A percentile compares a stretch with the other conserved stretches of the same genome.
These are phyloP conservation scores for Trichophaea hybrida DNA, from an alignment of 2,329 filamentous ascomycete species.

Conservation along the genomic window DNA sequence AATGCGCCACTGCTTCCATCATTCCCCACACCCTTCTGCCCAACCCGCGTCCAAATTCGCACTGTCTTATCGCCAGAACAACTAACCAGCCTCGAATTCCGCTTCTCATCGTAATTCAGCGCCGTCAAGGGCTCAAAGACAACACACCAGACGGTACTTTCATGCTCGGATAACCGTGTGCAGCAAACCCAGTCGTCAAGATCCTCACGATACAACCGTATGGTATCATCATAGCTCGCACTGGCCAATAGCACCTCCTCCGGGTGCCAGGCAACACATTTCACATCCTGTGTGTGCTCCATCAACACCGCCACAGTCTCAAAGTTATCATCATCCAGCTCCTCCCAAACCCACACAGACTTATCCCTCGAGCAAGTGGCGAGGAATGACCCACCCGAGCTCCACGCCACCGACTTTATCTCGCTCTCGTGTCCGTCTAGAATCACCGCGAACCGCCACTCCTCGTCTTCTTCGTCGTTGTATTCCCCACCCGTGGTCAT, in stretches of 20 bases:
- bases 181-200: slow-evolving; percentile 90
- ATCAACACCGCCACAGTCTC: slow-evolving; percentile 90
- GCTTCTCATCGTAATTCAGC: slow-evolving; percentile 29
- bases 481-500: slow-evolving; percentile 28
- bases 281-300: slow-evolving; percentile 92
- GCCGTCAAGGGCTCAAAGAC: slow-evolving; percentile 45
- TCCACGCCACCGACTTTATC: slow-evolving; percentile 67
- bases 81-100: slow-evolving; percentile 49
- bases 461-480: slow-evolving; percentile 51
- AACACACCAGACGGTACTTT: slow-evolving; percentile 78
- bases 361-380: slow-evolving; percentile 90
- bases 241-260: slow-evolving; percentile 60
- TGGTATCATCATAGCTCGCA: slow-evolving; percentile 86
- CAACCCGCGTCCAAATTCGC: slow-evolving; percentile 59
- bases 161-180: slow-evolving; percentile 63
- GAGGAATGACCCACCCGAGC: slow-evolving; percentile 58
- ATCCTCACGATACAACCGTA: slow-evolving; percentile 80
- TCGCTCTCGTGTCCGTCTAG: slow-evolving; percentile 92
- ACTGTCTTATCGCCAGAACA: slow-evolving; percentile 73
- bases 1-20: slow-evolving; percentile 30
- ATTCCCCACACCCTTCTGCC: slow-evolving; percentile 36
- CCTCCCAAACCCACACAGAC: slow-evolving; percentile 97
- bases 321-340: slow-evolving; percentile 86
- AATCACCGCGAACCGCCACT: slow-evolving; percentile 85
- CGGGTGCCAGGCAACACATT: slow-evolving; percentile 84